Base-by-base conservation (phyloP, 129 eudicot species). In the Logfia minima region DNA sequence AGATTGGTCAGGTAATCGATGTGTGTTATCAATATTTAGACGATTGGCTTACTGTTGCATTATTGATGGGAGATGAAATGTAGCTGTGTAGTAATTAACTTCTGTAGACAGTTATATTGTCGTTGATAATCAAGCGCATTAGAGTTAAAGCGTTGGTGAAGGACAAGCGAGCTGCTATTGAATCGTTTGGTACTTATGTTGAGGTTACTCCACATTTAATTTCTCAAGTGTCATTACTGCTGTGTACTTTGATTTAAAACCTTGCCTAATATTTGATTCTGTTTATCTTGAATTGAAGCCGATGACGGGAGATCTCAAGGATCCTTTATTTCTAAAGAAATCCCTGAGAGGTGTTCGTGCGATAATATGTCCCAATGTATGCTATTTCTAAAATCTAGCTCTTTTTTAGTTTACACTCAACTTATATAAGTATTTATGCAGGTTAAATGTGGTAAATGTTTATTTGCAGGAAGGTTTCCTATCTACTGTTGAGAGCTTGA, bases 81-180 rank as follows among this genome's bases (percentile, higher is more conserved):
- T 41, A 43, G 64, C 3, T 62, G 17, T 37, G 18, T 69, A 28
- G n/a, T 70, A 26, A 73, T 63, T 21, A 74, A 77, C 80, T 71
- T 77, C n/a, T 77, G 74, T 83, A 94, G 98, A 91, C 89, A 83
- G 83, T 94, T 70, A 94, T 94, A 83, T 60, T 94, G 45, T 84
- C 92, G 2, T 85, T 94, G 72, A 94, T 94, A 73, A 87, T 94
- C 70, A 94, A 94, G 82, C 81, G 93, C 77, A 65, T 82, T 35
- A 86, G 96, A 79, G 97, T 94, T 17, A 94, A 91, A 89, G 93
- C 98, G 63, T 70, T 94, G 45, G 98, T 94, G 85, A 94, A 94
- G 89, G 87, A 94, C 81, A 91, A 83, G 59, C 90, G 97, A 31
- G 93, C 88, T 24, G 96, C 98, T 9, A 74, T 87, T 85, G 98